Evolutionary conservation across 2,329 filamentous ascomycete species (phyloP), one percentile per base, ranked within the genome.

Genomic region (Meredithiella fracta): DNA sequence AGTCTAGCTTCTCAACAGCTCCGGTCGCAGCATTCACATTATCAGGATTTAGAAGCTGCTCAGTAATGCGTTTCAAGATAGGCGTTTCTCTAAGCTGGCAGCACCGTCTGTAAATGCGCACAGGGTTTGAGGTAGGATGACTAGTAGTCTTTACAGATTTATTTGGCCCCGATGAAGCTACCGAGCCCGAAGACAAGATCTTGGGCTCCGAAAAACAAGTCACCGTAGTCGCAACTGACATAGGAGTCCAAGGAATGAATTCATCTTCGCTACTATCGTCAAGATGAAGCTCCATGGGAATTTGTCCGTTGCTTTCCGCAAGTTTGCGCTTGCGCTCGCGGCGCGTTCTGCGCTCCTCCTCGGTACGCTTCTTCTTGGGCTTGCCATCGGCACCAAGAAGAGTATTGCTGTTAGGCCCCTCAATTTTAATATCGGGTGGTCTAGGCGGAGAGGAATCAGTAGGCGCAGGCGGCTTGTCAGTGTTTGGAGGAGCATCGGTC

Each of bases 51-150:
- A 79, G 80, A 3, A 98, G 82, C 67, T 96, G 89, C 63, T 94
- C 87, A 0, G 87, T 91, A 50, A 98, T 85, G 64, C 86, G 87
- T 67, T 94, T 94, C 20, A 97, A 72, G 54, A 96, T 90, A 0
- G 89, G 87, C 0, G 89, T 94, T 69, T 97, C 92, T 58, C 92
- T 80, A 29, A 98, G 72, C 65, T 97, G 91, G 65, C 92, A 97
- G 66, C 92, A 97, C 64, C 92, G 78, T 61, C 91, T 79, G 67
- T 98, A 98, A 63, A 98, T 94, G 58, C 91, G 79, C 14, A 90
- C 80, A 1, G 92, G 91, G 64, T 96, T 92, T 1, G 85, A 94
- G 0, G 91, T 96, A 0, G 91, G 90, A 53, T 78, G 38, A 6
- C 23, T 8, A 8, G 59, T 60, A 1, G 59, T 56, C 26, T 60